Evolutionary conservation across 257 asterid species (phyloP), one percentile per base, ranked within the genome.

Genomic region (Solanum pinnatisectum): DNA sequence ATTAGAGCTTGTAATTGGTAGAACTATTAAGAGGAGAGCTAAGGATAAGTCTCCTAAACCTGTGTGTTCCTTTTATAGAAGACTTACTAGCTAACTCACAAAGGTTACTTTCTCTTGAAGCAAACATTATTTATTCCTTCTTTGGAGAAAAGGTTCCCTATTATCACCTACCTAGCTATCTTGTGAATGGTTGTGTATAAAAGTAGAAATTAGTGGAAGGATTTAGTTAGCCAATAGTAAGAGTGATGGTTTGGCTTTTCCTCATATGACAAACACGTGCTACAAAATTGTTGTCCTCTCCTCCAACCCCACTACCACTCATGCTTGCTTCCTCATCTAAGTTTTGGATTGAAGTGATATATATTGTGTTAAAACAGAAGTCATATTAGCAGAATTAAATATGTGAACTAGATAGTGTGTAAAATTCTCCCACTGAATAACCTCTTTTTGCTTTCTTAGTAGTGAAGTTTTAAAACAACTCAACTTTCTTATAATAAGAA

Each of bases 11-110:
- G 67, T 18, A 79, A 44, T 10, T 79, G 12, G 39, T 79, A 44
- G 39, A 79, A 30, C 22, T 27, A 4, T 8, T 33, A 71, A 33
- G 40, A 71, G 42, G n/a, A 16, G 65, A 44, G 22, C 40, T 27
- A 2, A 81, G 27, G 68, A 15, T 4, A 81, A 93, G 98, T 93
- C 93, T 65, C 84, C 90, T 88, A 89, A 90, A 90, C 86, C 73
- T 90, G 89, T 32, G 87, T 81, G 23, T 76, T 42, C 74, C 85
- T 89, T 87, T 91, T 91, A 90, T 79, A 86, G 83, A 88, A 93
- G 92, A 87, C 88, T 90, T 46, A 88, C 90, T 92, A 91, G 88
- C 90, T 90, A 90, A 92, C 93, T 87, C 94, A 95, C 86, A 77
- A 77, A 65, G 18, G 44, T 30, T 93, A 89, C 84, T 94, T 91